phyloP scores from a whole-genome alignment of 164 flowering plant genomes.

The Macadamia tetraphylla region DNA sequence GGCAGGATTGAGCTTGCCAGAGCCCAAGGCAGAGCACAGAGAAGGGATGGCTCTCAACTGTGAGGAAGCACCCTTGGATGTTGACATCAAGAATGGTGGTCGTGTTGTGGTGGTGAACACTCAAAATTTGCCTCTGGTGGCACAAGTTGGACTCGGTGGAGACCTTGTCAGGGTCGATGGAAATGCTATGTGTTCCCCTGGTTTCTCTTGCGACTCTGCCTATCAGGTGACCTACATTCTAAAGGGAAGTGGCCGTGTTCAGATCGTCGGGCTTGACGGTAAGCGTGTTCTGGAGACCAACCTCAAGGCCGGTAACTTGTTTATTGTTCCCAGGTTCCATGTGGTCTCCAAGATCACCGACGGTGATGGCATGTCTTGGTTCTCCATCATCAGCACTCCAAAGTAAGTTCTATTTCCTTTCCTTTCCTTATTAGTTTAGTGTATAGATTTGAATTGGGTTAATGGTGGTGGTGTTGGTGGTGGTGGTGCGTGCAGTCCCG shows the following conservation, averaged over 20 bases:
- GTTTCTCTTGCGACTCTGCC: constrained; percentile 86
- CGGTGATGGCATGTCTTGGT: constrained; percentile 63
- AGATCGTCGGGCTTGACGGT: constrained; percentile 74
- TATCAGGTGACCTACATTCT: constrained; percentile 77
- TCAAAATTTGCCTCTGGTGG: constrained; percentile 70
- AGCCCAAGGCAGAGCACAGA: constrained; percentile 45
- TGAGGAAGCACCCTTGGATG: constrained; percentile 74
- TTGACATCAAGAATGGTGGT: constrained; percentile 65
- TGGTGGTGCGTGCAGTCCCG: constrained; percentile 38
- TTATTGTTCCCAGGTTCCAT: constrained; percentile 76
- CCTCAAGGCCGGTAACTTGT: constrained; percentile 56
- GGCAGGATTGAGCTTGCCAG: constrained; percentile 37
- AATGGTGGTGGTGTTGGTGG: too few species aligned
- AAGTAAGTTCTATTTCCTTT: constrained; percentile 36
- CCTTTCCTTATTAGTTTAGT: neutral
- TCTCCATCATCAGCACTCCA: constrained; percentile 79
- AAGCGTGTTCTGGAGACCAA: constrained; percentile 49
- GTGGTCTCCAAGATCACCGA: constrained; percentile 70
- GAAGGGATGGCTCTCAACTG: constrained; percentile 66
- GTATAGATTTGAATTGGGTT: too few species aligned
- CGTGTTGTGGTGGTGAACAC: constrained; percentile 70
- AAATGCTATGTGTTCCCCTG: constrained; percentile 83
- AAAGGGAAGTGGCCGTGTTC: constrained; percentile 75
- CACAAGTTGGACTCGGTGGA: constrained; percentile 79
- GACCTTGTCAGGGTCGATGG: constrained; percentile 80